Evolutionary conservation across 192 early-diverging fungal species (phyloP), one percentile per base, ranked within the genome.

Genomic region (Backusella liffmaniae): DNA sequence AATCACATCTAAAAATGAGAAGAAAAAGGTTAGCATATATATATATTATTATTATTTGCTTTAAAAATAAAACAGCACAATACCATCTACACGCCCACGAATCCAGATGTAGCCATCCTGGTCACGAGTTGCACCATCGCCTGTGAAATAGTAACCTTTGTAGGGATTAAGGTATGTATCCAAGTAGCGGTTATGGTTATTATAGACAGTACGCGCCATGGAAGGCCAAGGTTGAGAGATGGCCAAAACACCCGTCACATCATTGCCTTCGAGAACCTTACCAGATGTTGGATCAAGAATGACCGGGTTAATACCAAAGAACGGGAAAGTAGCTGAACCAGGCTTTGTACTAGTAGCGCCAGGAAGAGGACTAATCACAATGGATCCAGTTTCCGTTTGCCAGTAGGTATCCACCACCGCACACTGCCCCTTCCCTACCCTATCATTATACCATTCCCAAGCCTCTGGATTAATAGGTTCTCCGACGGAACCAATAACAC

Each of bases 401-500:
- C 92, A 94, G 91, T 97, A 98, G 3, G 97, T 98, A 86, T 98
- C 97, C 23, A 98, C 96, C 10, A 98, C 90, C 13, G 94, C 90
- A 84, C 96, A 97, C 59, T 90, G 89, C 18, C 89, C 86, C 68
- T 93, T 89, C 32, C 96, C 96, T 42, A 98, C 94, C 29, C 93
- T 88, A 72, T 94, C 88, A 86, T 95, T 88, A 86, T 98, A 98
- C 97, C 97, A 98, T 72, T 90, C 85, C 97, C 97, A 98, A 23
- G 97, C 96, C 74, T 97, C 95, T 46, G 95, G 94, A 83, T 97
- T 96, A 83, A 98, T 98, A 69, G 97, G 97, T 83, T 98, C 97
- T 67, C 97, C 97, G 10, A 98, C 97, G 16, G 94, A 93, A 68
- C 96, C 97, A 26, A 98, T 90, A 46, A 97, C 91, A 73, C 96